Evolutionary conservation across 1,139 yeast genomes (phyloP), one percentile per base, ranked within the genome.

Genomic region (Yamadazyma taylorii): DNA sequence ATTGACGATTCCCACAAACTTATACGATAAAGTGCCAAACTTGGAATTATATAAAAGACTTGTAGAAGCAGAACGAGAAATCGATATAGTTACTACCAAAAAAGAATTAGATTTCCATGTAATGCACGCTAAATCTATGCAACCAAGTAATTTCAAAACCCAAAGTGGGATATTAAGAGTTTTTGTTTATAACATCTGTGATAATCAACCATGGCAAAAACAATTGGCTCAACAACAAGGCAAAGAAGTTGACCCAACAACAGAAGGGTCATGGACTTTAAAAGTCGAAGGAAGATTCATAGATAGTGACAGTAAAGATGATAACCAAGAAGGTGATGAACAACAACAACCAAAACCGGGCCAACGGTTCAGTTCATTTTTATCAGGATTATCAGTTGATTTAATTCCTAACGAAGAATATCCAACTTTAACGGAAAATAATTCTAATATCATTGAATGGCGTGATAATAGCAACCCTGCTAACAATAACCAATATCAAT

Each of bases 201-300:
- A 81, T 45, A 86, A 87, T 58, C 97, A 92, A 63, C 88, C 94
- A 32, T 92, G 98, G 98, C 97, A 90, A 56, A 69, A 69, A 36
- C 70, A 66, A 40, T 61, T 68, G 36, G 59, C 50, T 30, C 46
- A 60, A 56, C 46, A 53, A 35, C 45, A 51, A 24, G 48, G 55
- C 2, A 43, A 52, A 10, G 36, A 52, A 2, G 58, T 58, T 14
- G 50, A 56, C 5, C 37, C 50, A 7, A 41, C 53, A 2, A 53
- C 55, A 12, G 78, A 71, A 34, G 78, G 94, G 6, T 56, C 78
- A 5, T 92, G 97, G 97, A 85, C 94, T 1, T 69, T 92, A 49
- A 73, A 95, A 39, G 78, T 92, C 16, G 97, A 92, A 61, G 98
- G 98, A 9, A 71, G 89, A 38, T 65, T 87, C 24, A 66, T 90